phyloP scores from a whole-genome alignment of 306 rosid genomes.

The Hippophae rhamnoides region DNA sequence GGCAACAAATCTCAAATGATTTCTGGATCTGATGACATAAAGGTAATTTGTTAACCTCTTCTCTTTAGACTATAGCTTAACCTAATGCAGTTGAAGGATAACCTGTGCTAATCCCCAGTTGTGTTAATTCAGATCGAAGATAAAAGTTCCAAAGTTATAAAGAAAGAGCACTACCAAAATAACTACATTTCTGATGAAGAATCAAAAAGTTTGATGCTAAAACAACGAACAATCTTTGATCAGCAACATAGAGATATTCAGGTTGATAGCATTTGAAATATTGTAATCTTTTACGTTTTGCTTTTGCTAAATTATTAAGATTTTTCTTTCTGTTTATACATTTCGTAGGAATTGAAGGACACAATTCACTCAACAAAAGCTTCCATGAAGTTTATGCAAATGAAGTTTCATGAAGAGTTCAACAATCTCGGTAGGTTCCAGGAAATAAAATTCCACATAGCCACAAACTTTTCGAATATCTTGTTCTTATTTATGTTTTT shows the following conservation, averaged over 20 bases:
- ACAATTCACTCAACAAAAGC: conserved; percentile 62
- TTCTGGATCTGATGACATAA: conserved; percentile 36
- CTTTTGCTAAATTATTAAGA: conserved; percentile 1
- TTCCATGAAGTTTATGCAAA: conserved; percentile 78
- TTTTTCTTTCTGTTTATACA: conserved; percentile 9
- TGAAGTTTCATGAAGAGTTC: conserved; percentile 82
- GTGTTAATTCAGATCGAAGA: conserved; percentile 33
- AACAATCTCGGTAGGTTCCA: conserved; percentile 55
- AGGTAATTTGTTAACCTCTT: conserved; percentile 27
- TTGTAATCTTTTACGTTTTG: not conserved
- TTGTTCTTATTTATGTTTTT: not conserved
- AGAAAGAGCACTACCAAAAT: conserved; percentile 35
- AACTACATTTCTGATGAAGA: conserved; percentile 41
- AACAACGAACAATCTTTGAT: conserved; percentile 61
- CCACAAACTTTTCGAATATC: too few relatives aligned
- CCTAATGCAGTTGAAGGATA: not conserved
- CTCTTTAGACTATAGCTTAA: conserved; percentile 1
- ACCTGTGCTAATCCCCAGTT: conserved; percentile 4
- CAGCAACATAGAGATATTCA: conserved; percentile 15
- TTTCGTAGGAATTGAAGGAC: conserved; percentile 60
- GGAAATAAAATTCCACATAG: not conserved
- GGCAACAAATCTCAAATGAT: conserved; percentile 38
- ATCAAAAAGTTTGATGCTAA: conserved; percentile 36
- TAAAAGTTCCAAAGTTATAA: conserved; percentile 27
- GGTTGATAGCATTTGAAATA: too few relatives aligned